A percentile compares a stretch with the other conserved stretches of the same genome.
Evolutionary conservation across 345 rosid genomes (phyloP).

Genomic region (Populus alba): DNA sequence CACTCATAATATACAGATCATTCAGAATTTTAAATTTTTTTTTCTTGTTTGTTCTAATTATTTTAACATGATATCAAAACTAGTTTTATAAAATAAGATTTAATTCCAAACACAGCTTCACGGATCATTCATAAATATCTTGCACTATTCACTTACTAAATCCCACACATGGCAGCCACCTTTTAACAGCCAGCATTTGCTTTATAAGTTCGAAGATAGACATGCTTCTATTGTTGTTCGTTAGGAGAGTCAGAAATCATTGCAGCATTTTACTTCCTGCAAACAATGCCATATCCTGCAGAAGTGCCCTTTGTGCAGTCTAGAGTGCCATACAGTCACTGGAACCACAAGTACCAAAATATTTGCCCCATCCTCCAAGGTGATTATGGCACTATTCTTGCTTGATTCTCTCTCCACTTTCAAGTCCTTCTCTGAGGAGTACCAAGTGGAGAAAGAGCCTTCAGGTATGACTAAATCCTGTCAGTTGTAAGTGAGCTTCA

Average conservation of each 20-base stretch:
- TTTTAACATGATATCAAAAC: too few species aligned
- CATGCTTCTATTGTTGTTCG: not conserved
- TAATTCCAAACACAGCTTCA: too few species aligned
- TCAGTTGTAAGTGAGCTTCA: conserved; percentile 53
- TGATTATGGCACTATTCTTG: conserved; percentile 52
- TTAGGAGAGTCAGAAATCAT: not conserved
- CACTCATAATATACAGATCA: too few species aligned
- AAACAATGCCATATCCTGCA: conserved; percentile 53
- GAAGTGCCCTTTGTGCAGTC: conserved; percentile 49
- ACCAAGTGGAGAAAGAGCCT: conserved; percentile 52
- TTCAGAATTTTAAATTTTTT: too few species aligned
- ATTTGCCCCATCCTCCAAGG: conserved; percentile 43
- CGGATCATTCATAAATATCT: not conserved
- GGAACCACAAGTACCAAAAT: conserved; percentile 63
- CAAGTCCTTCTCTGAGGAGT: conserved; percentile 41
- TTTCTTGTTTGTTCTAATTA: too few species aligned
- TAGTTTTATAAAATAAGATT: too few species aligned
- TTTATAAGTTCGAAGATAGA: not conserved
- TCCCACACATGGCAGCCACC: not conserved
- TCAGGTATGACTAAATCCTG: conserved; percentile 43
- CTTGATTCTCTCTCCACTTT: conserved; percentile 50
- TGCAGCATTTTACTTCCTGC: conserved; percentile 34
- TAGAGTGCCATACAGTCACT: conserved; percentile 45
- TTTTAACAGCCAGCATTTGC: not conserved
- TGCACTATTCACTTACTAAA: not conserved